Percentiles rank a stretch among this genome's conserved stretches.
phyloP scores from a whole-genome alignment of 83 land plant genomes.

The Picea abies region DNA sequence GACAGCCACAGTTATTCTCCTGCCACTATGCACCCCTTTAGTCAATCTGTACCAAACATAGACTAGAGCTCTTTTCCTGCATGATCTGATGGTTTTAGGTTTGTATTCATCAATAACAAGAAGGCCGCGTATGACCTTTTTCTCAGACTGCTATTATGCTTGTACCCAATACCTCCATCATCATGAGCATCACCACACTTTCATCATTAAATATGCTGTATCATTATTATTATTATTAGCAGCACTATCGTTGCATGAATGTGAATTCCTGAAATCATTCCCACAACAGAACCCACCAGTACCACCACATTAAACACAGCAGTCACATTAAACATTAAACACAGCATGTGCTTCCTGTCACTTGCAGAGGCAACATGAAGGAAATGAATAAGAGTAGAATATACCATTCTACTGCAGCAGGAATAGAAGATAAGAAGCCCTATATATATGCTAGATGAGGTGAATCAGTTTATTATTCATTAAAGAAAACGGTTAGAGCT shows the following conservation, averaged over 20 bases:
- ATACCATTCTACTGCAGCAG: too few relatives aligned
- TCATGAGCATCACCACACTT: conserved; percentile 9
- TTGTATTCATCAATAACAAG: conserved; percentile 4
- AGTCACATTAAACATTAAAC: too few relatives aligned
- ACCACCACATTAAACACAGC: too few relatives aligned
- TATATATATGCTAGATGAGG: too few relatives aligned
- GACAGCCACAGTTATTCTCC: background rate
- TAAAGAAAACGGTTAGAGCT: too few relatives aligned
- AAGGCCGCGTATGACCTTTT: background rate
- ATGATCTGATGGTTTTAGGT: background rate
- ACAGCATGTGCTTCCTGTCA: too few relatives aligned
- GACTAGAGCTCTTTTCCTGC: background rate
- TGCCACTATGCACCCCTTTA: background rate
- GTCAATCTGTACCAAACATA: background rate
- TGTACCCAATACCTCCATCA: background rate
- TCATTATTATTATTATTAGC: background rate
- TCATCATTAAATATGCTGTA: background rate
- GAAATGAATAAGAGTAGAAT: too few relatives aligned
- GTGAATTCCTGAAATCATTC: too few relatives aligned
- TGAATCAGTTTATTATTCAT: too few relatives aligned
- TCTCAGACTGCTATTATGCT: conserved; percentile 8
- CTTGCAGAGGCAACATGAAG: too few relatives aligned
- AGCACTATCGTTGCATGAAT: conserved; percentile 1
- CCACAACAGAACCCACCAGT: too few relatives aligned
- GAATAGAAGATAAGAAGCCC: too few relatives aligned